Base-by-base conservation (phyloP, 192 early-diverging fungal species). In the Chytriomyces sp. region DNA sequence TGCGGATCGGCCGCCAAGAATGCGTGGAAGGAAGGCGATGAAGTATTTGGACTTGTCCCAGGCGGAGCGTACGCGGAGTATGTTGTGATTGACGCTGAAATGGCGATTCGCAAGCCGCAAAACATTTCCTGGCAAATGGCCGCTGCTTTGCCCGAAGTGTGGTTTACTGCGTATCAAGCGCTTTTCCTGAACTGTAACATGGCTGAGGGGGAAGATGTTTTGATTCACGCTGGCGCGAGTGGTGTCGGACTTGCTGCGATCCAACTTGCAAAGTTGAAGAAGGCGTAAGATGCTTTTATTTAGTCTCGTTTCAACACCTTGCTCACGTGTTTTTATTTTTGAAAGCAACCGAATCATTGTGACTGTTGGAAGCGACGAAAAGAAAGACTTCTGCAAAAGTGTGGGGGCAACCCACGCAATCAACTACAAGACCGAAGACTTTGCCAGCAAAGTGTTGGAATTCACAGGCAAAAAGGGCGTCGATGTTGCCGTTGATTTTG, bases 171-270 rank as follows among this genome's bases (percentile, higher is more conserved):
- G 0, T 92, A 87, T 69, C 92, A 94, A 77, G 94, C 95, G 0
- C 78, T 97, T 24, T 93, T 85, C 53, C 86, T 93, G 45, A 94
- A 93, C 26, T 93, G 91, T 78, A 89, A 93, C 45, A 89, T 94
- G 20, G 91, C 90, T 68, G 50, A 60, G 1, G 89, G 86, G 45
- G 94, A 98, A 72, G 89, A 89, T 79, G 92, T 94, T 53, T 84
- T 98, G 63, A 89, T 96, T 35, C 96, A 98, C 82, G 96, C 94
- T 9, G 96, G 92, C 6, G 96, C 94, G 16, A 92, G 91, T 45
- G 94, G 94, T 53, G 94, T 98, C 2, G 94, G 96, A 18, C 83
- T 93, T 18, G 92, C 91, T 16, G 94, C 94, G 0, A 92, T 98
- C 50, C 96, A 98, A 80, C 91, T 98, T 46, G 94, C 96, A 43